These are phyloP conservation scores for Penicillium samsonianum DNA, from an alignment of 495 filamentous ascomycete genomes.

Conservation along the genomic window DNA sequence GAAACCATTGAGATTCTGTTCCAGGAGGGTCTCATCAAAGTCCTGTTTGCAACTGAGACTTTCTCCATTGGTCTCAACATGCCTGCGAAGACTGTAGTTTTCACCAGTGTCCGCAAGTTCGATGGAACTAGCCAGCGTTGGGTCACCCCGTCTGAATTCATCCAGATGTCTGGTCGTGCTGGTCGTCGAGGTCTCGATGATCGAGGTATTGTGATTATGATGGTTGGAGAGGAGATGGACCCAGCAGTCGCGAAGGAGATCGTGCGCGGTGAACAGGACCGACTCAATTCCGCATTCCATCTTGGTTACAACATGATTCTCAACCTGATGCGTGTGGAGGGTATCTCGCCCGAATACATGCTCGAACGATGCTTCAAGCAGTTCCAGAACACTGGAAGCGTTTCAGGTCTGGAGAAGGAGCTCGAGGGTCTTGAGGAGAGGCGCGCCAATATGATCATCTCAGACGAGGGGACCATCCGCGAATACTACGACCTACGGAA, in stretches of 20 bases:
- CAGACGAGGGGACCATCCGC: conserved; percentile 81
- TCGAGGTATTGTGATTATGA: conserved; percentile 98
- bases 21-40: conserved; percentile 97
- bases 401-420: conserved; percentile 78
- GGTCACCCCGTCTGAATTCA: conserved; percentile 92
- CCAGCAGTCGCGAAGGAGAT: conserved; percentile 91
- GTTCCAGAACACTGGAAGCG: conserved; percentile 90
- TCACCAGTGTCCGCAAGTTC: conserved; percentile 93
- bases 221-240: conserved; percentile 96
- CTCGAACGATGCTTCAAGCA: conserved; percentile 95
- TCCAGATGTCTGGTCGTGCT: conserved; percentile 97
- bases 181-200: conserved; percentile 97
- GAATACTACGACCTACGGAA: conserved; percentile 89
- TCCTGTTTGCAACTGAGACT: conserved; percentile 95
- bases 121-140: conserved; percentile 82
- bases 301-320: conserved; percentile 99
- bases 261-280: conserved; percentile 93
- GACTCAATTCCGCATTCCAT: conserved; percentile 95
- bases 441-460: conserved; percentile 68
- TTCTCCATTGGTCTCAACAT: conserved; percentile 99
- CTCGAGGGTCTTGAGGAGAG: conserved; percentile 71
- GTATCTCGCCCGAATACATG: conserved; percentile 96
- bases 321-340: conserved; percentile 92
- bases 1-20: conserved; percentile 99
- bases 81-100: conserved; percentile 98